Conservation (phyloP, 2,329 filamentous ascomycete genomes). For the Mycosphaerella sp. region DNA sequence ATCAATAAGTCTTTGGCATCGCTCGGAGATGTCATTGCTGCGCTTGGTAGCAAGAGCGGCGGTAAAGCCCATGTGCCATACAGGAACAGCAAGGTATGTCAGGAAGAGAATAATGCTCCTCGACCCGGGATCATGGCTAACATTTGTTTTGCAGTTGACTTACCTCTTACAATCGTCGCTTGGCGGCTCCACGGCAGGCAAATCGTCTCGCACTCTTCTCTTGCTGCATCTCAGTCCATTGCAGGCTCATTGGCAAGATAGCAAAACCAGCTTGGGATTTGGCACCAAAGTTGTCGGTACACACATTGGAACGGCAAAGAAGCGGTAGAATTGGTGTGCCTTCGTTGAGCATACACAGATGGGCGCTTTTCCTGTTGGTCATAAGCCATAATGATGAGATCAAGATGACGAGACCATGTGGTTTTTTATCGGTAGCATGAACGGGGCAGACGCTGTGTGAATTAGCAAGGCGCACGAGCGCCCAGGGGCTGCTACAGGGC, state of each 20-base stretch:
- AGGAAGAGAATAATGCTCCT: neutral
- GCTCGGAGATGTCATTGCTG: conserved; percentile 88
- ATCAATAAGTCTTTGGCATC: conserved; percentile 95
- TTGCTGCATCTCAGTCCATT: conserved; percentile 97
- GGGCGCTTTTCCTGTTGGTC: neutral
- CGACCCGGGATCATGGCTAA: conserved; percentile 6
- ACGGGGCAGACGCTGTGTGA: neutral
- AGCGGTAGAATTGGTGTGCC: conserved; percentile 19
- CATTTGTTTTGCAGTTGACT: conserved; percentile 57
- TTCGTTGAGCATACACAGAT: neutral
- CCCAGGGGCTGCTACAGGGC: too few species aligned
- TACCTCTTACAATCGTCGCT: conserved; percentile 92
- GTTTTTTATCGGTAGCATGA: neutral
- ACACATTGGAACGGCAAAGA: conserved; percentile 81
- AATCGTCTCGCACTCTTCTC: conserved; percentile 84
- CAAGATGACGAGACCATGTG: neutral
- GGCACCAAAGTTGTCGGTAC: conserved; percentile 90
- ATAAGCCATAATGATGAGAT: conserved; percentile 2
- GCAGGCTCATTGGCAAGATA: conserved; percentile 85
- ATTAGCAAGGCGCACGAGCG: neutral
- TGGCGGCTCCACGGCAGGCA: conserved; percentile 62
- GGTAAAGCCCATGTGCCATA: conserved; percentile 71
- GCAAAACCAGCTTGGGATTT: conserved; percentile 88
- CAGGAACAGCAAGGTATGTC: conserved; percentile 76
- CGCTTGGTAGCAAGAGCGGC: conserved; percentile 73